phyloP scores from a whole-genome alignment of 2,329 filamentous ascomycete genomes.

The Chalaropsis ovoidea region DNA sequence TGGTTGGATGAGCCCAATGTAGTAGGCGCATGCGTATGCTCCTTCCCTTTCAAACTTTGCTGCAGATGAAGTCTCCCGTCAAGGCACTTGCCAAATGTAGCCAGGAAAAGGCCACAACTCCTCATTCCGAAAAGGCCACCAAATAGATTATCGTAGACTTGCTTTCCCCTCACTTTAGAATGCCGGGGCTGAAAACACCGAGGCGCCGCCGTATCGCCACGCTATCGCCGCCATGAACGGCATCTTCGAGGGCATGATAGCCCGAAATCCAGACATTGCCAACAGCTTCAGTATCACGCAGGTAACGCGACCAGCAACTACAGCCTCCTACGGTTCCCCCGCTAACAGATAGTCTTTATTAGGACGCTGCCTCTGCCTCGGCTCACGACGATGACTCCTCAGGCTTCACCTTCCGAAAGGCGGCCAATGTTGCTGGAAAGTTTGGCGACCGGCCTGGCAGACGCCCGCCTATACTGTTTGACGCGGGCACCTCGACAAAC shows the following conservation, averaged over 20 bases:
- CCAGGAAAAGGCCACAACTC: neutral
- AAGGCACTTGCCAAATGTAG: neutral
- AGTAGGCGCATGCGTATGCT: neutral
- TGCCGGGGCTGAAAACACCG: neutral
- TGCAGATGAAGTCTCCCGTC: neutral
- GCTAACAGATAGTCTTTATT: neutral
- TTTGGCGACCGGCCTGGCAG: constrained; percentile 19
- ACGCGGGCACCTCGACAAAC: neutral
- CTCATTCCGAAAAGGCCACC: neutral
- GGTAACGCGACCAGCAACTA: neutral
- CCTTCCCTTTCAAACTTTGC: neutral
- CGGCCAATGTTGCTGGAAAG: constrained; percentile 24
- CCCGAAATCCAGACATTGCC: constrained; percentile 7
- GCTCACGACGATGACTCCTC: constrained; percentile 11
- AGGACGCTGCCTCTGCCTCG: neutral
- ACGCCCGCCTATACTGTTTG: constrained; percentile 11
- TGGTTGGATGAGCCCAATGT: neutral
- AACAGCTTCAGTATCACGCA: neutral
- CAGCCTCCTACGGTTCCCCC: no score
- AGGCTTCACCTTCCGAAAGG: constrained; percentile 23
- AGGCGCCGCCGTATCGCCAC: neutral
- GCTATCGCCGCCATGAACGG: neutral
- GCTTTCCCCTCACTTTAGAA: neutral
- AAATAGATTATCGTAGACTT: neutral
- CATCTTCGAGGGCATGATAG: constrained; percentile 16